Percentiles rank a stretch among this genome's conserved stretches.
phyloP scores from a whole-genome alignment of 805 yeast genomes.

The Torulaspora indica region DNA sequence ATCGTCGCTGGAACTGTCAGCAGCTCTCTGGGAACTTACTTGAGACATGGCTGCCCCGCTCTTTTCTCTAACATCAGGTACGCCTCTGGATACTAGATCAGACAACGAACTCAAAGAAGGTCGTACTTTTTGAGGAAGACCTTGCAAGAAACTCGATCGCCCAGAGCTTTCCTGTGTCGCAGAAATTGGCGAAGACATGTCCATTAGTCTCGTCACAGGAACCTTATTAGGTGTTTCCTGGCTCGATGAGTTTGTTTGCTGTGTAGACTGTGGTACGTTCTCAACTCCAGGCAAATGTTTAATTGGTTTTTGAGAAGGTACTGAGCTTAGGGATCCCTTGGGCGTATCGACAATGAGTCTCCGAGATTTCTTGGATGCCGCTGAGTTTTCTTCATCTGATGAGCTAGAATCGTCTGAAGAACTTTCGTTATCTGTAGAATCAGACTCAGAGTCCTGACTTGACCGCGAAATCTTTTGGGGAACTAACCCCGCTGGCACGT shows the following conservation, averaged over 20 bases:
- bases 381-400: constrained; percentile 29
- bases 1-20: constrained; percentile 1
- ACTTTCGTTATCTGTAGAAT: constrained; percentile 18
- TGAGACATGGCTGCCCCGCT: constrained; percentile 16
- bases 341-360: constrained; percentile 48
- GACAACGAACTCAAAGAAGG: constrained; percentile 50
- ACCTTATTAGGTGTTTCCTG: constrained; percentile 14
- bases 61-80: constrained; percentile 61
- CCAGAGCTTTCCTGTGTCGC: constrained; percentile 5
- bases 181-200: constrained; percentile 15
- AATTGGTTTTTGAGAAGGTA: constrained; percentile 15
- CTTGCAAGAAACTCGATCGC: constrained; percentile 14
- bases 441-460: constrained; percentile 6
- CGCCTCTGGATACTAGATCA: constrained; percentile 58
- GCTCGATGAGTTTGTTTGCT: constrained; percentile 9
- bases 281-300: constrained; percentile 18
- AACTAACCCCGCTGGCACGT: constrained; percentile 15
- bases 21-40: constrained; percentile 1
- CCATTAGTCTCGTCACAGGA: constrained; percentile 19
- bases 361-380: constrained; percentile 34
- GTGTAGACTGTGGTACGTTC: constrained; percentile 25
- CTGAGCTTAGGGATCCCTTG: constrained; percentile 30
- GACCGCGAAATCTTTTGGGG: constrained; percentile 11
- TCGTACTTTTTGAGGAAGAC: constrained; percentile 32
- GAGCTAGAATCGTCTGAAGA: constrained; percentile 22